Evolutionary conservation across 2,329 filamentous ascomycete genomes (phyloP), one percentile per base, ranked within the genome.

Genomic region (Xylariaceae sp.): DNA sequence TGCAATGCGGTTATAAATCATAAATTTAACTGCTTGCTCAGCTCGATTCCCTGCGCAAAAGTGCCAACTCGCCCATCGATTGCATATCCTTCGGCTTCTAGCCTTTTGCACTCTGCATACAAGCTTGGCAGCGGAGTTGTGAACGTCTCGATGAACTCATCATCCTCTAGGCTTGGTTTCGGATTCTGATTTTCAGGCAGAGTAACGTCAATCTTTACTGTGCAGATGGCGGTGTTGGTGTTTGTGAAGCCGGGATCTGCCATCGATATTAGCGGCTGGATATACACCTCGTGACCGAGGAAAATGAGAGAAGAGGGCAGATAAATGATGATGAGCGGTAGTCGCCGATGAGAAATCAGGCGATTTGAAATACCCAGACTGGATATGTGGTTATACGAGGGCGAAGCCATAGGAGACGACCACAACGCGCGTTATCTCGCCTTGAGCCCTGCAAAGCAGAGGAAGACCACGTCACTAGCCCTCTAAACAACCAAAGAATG

Each of bases 61-160:
- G 88, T 90, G 1, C 87, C 89, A 2, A 93, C 86, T 32, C 89
- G 78, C 5, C 89, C 89, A 71, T 94, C 90, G 61, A 94, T 89
- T 1, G 87, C 89, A 70, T 83, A 92, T 0, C 90, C 90, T 59
- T 91, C 76, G 2, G 75, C 74, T 66, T 92, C 88, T 1, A 92
- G 75, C 59, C 71, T 80, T 68, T 84, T 83, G 67, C 86, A 86
- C 66, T 88, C 84, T 0, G 78, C 78, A 75, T 87, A 91, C 32
- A 93, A 70, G 11, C 80, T 75, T 16, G 72, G 75, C 36, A 93
- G 67, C 5, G 85, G 86, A 6, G 91, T 78, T 7, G 81, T 83
- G 64, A 93, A 92, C 27, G 86, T 86, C 69, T 92, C 88, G 65
- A 93, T 92, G 67, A 92, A 92, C 72, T 93, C 89, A 58, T 85